Evolutionary conservation across 2,329 filamentous ascomycete genomes (phyloP), one percentile per base, ranked within the genome.

Genomic region (Botryotinia convoluta): DNA sequence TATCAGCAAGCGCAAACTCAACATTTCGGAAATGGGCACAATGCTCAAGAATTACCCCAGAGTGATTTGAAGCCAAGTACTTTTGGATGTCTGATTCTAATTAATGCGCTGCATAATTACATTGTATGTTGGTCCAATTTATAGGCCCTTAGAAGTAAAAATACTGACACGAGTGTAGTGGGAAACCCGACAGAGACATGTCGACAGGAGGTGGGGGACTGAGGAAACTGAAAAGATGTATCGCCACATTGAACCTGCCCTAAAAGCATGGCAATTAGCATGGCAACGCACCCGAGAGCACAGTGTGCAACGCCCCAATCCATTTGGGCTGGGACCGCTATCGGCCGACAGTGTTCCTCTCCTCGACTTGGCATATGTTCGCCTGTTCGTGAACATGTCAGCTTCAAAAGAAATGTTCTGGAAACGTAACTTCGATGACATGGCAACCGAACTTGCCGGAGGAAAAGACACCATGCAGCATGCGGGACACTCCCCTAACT

Each of bases 141-240:
- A 4, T 14, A 26, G 14, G 5, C 12, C 22, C n/a, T 14, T 12
- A 35, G 12, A n/a, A 39, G 16, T 39, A 20, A 18, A 29, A 48
- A 18, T 20, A 39, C 68, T 70, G 42, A 70, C 68, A 18, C 42
- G 16, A 32, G 32, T 39, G 42, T 44, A 72, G 70, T 98, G 96
- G 96, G 95, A 98, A 83, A 98, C 95, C 0, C 88, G 95, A 37
- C 95, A 97, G 82, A 87, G 94, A 70, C 95, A 98, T 78, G 91
- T 95, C 78, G 94, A 93, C 78, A 91, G 94, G 75, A 87, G 94
- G 67, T 98, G 95, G 95, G 97, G 94, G 2, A 90, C 91, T 48
- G 92, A 95, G 76, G 95, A 98, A 82, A 97, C 94, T 0, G 95
- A 98, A 77, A 94, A 94, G 76, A 97, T 98, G 94, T 95, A 98